Conservation (phyloP, 1,284 basidiomycete genomes). For the Moesziomyces parantarcticus region DNA sequence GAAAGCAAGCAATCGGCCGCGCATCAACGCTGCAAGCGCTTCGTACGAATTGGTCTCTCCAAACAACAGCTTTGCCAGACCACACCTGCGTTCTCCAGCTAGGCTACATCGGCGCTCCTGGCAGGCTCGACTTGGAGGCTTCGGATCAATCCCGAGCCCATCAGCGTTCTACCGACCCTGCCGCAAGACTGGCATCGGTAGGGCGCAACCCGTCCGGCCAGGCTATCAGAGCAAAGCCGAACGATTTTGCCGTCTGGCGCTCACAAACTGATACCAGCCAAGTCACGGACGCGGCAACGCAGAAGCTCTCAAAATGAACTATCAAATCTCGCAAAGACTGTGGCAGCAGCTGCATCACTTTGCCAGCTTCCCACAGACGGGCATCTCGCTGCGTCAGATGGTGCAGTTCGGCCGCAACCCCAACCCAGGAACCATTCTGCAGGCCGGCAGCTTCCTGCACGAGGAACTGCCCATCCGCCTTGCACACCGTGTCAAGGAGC, state of each 20-base stretch:
- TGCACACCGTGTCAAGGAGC: constrained; percentile 94
- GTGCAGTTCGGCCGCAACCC: constrained; percentile 66
- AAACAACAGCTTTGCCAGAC: too few relatives aligned
- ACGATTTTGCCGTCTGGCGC: background rate
- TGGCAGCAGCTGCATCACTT: constrained; percentile 65
- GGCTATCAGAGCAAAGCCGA: background rate
- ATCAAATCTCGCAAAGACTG: constrained; percentile 61
- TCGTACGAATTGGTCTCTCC: too few relatives aligned
- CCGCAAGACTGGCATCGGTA: too few relatives aligned
- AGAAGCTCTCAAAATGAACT: constrained; percentile 24
- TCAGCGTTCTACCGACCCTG: too few relatives aligned
- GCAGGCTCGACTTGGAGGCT: too few relatives aligned
- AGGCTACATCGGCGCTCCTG: too few relatives aligned
- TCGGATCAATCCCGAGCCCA: too few relatives aligned
- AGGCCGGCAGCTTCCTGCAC: constrained; percentile 61
- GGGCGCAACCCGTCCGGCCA: background rate
- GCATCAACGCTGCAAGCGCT: too few relatives aligned
- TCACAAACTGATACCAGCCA: background rate
- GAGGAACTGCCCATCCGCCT: constrained; percentile 93
- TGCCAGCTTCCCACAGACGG: constrained; percentile 66
- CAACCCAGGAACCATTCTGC: constrained; percentile 64
- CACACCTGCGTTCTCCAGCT: too few relatives aligned
- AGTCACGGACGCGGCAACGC: too few relatives aligned
- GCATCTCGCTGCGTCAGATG: constrained; percentile 67
- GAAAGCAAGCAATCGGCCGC: background rate